A percentile compares a stretch with the other conserved stretches of the same genome.
phyloP scores from a whole-genome alignment of 495 filamentous ascomycete species.

The Barbatosphaeria neglecta region DNA sequence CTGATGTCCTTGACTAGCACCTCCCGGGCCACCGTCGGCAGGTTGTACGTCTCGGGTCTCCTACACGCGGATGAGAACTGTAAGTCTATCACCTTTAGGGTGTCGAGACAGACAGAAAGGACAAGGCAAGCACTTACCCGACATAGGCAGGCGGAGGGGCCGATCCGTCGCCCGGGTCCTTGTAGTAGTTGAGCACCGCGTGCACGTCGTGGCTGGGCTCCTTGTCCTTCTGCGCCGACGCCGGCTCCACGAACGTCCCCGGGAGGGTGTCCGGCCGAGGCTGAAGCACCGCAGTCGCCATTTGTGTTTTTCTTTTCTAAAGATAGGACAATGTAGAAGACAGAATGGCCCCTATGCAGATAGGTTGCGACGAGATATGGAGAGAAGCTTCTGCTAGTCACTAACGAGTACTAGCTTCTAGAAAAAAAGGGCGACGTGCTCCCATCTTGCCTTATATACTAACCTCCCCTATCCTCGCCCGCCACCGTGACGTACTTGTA shows the following conservation, averaged over 20 bases:
- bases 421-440: no score
- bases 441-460: no score
- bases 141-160: conserved; percentile 38
- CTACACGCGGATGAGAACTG: not conserved
- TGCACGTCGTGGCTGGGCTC: conserved; percentile 29
- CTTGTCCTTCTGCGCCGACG: not conserved
- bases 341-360: no score
- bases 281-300: conserved; percentile 3
- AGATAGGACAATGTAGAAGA: no score
- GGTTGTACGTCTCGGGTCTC: conserved; percentile 38
- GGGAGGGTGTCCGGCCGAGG: not conserved
- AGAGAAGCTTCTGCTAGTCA: no score
- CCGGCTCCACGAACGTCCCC: not conserved
- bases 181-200: conserved; percentile 48
- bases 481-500: no score
- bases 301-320: no score
- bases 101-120: not conserved
- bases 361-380: no score
- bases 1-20: conserved; percentile 29
- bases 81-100: not conserved
- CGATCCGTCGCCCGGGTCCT: conserved; percentile 47
- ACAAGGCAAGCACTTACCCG: conserved; percentile 6
- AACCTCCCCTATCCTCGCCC: no score
- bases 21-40: conserved; percentile 20
- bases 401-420: no score